A percentile compares a stretch with the other conserved stretches of the same genome.
Conservation (phyloP, 2,329 filamentous ascomycete genomes). For the Rasamsonia emersonii region DNA sequence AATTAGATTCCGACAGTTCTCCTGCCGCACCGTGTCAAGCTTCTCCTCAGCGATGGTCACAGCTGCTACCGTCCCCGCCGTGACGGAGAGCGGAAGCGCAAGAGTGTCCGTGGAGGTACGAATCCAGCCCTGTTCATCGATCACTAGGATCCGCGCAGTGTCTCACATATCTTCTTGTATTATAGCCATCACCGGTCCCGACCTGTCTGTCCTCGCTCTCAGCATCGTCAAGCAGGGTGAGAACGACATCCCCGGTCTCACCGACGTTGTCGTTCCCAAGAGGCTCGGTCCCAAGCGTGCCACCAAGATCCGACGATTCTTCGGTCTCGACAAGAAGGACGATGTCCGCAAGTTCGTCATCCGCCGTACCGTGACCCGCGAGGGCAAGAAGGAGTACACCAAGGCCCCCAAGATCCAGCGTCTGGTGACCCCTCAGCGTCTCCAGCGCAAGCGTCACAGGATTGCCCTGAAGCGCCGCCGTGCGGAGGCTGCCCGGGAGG, state of each 20-base stretch:
- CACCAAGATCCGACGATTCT: slow-evolving; percentile 99
- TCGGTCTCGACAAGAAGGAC: slow-evolving; percentile 99
- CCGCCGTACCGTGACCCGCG: slow-evolving; percentile 91
- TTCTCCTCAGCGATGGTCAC: slow-evolving; percentile 93
- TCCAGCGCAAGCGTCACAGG: slow-evolving; percentile 99
- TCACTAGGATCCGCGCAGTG: not conserved
- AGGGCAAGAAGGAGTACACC: slow-evolving; percentile 97
- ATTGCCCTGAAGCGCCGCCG: slow-evolving; percentile 97
- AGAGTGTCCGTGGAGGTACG: slow-evolving; percentile 77
- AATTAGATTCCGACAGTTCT: slow-evolving; percentile 45
- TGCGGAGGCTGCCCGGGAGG: slow-evolving; percentile 95
- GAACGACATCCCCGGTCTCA: slow-evolving; percentile 84
- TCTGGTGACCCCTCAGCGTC: slow-evolving; percentile 97
- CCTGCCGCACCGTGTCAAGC: slow-evolving; percentile 95
- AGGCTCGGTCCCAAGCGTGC: slow-evolving; percentile 98
- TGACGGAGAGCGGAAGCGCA: slow-evolving; percentile 97
- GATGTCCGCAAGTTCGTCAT: slow-evolving; percentile 99
- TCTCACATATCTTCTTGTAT: slow-evolving; percentile 1
- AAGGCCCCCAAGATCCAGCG: slow-evolving; percentile 99
- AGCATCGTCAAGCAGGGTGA: slow-evolving; percentile 98
- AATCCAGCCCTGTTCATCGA: slow-evolving; percentile 6
- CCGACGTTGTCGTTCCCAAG: slow-evolving; percentile 98
- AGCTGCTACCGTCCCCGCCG: slow-evolving; percentile 97
- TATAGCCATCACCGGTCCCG: slow-evolving; percentile 86
- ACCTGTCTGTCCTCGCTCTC: slow-evolving; percentile 90